These are phyloP conservation scores for Candida glucosophila DNA, from an alignment of 1,139 yeast genomes.

Conservation along the genomic window DNA sequence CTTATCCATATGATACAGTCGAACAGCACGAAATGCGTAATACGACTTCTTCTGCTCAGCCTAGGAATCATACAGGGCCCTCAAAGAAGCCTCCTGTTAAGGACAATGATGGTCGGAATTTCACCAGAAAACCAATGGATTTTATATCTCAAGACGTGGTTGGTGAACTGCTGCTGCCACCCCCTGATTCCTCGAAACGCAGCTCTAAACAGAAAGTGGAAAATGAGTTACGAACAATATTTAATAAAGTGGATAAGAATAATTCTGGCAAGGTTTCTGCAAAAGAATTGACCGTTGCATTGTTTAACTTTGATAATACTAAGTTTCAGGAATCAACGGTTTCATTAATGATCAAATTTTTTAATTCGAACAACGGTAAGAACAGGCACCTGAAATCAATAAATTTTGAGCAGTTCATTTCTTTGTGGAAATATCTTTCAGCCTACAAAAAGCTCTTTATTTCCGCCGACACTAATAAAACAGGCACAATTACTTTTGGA, in stretches of 20 bases:
- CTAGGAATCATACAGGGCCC: too few relatives aligned
- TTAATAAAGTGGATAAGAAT: slow-evolving; percentile 48
- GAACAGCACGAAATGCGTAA: too few relatives aligned
- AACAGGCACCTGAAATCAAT: slow-evolving; percentile 32
- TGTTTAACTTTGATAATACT: slow-evolving; percentile 58
- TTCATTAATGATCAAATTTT: slow-evolving; percentile 56
- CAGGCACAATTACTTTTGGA: slow-evolving; percentile 57
- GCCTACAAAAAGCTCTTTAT: slow-evolving; percentile 64
- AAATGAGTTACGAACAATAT: slow-evolving; percentile 42
- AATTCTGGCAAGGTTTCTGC: slow-evolving; percentile 51
- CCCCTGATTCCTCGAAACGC: slow-evolving; percentile 2
- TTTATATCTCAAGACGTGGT: slow-evolving; percentile 1
- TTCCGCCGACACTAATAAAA: slow-evolving; percentile 52
- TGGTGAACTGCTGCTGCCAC: slow-evolving; percentile 2
- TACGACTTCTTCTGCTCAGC: slow-evolving; percentile 4
- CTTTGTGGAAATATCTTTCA: slow-evolving; percentile 64
- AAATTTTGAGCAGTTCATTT: slow-evolving; percentile 61
- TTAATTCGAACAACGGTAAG: slow-evolving; percentile 37
- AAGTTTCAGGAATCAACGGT: slow-evolving; percentile 59
- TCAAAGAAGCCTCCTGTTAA: too few relatives aligned
- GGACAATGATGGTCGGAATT: too few relatives aligned
- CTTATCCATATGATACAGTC: too few relatives aligned
- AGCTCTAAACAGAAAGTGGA: slow-evolving; percentile 33
- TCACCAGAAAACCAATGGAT: background rate
- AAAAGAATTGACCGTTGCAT: slow-evolving; percentile 51